phyloP scores from a whole-genome alignment of 306 rosid species.

The Ceratonia siliqua region DNA sequence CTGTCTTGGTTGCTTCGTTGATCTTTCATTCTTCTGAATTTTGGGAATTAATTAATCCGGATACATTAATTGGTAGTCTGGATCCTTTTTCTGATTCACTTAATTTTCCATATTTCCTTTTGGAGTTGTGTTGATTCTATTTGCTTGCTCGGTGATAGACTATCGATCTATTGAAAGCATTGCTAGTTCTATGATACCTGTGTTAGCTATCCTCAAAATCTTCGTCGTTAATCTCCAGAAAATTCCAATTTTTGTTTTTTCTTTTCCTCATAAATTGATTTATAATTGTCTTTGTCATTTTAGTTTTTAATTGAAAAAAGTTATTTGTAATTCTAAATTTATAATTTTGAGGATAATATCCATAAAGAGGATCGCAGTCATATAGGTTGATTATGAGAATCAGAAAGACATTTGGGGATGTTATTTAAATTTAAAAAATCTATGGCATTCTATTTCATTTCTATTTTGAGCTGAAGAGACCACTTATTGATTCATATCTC shows the following conservation, averaged over 20 bases:
- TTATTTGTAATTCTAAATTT: constrained; percentile 13
- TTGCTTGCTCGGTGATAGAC: constrained; percentile 11
- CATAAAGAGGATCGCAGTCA: background rate
- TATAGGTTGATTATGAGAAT: constrained; percentile 5
- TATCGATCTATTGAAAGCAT: background rate
- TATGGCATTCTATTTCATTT: constrained; percentile 5
- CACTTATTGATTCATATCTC: background rate
- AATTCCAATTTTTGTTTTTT: background rate
- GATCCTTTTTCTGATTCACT: constrained; percentile 6
- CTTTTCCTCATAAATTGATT: background rate
- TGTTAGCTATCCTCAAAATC: background rate
- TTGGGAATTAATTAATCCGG: background rate
- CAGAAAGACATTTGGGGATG: background rate
- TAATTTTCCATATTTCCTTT: background rate
- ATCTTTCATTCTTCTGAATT: constrained; percentile 17
- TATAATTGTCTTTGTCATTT: background rate
- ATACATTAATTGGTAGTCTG: background rate
- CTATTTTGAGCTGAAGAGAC: background rate
- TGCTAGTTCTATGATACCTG: background rate
- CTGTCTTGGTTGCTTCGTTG: constrained; percentile 14
- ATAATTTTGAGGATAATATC: background rate
- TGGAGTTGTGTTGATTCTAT: background rate
- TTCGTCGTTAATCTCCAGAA: background rate
- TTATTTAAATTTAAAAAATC: background rate
- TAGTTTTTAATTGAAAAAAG: background rate